These are phyloP conservation scores for Lomentospora prolificans DNA, from an alignment of 2,329 filamentous ascomycete species.

Conservation along the genomic window DNA sequence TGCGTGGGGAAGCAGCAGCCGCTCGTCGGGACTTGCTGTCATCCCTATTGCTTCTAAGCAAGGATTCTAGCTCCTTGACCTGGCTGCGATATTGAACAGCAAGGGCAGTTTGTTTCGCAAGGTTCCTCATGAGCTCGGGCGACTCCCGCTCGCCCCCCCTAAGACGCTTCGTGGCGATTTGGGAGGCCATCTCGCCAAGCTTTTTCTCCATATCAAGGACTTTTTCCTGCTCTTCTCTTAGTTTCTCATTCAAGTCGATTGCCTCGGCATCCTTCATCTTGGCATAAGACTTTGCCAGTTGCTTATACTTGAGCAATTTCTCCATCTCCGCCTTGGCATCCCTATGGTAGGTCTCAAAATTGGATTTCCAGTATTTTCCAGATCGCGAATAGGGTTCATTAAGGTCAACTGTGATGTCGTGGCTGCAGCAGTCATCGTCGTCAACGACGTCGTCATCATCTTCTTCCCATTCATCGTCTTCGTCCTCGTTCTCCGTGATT, in stretches of 20 bases:
- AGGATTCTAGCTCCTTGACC: constrained; percentile 47
- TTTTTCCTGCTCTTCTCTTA: constrained; percentile 59
- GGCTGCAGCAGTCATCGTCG: constrained; percentile 34
- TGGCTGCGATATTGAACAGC: constrained; percentile 48
- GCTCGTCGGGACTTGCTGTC: constrained; percentile 25
- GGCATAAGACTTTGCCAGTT: constrained; percentile 68
- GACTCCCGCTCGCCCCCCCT: constrained; percentile 33
- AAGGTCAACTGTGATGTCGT: constrained; percentile 59
- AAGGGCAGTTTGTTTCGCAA: constrained; percentile 47
- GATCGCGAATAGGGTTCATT: constrained; percentile 67
- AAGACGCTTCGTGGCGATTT: constrained; percentile 33
- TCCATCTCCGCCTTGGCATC: constrained; percentile 66
- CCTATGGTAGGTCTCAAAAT: constrained; percentile 64
- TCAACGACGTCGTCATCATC: constrained; percentile 28
- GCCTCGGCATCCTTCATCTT: constrained; percentile 68
- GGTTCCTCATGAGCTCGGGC: constrained; percentile 38
- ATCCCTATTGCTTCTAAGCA: constrained; percentile 28
- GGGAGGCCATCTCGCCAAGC: constrained; percentile 49
- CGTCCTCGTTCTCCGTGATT: constrained; percentile 14
- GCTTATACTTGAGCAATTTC: constrained; percentile 70
- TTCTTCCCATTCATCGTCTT: constrained; percentile 44
- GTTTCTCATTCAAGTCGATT: constrained; percentile 51
- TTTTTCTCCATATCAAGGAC: constrained; percentile 54
- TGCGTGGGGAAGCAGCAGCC: constrained; percentile 34
- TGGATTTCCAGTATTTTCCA: constrained; percentile 70